A percentile compares a stretch with the other conserved stretches of the same genome.
Conservation (phyloP, 441 rosid species). For the Pelargonium hybrid region DNA sequence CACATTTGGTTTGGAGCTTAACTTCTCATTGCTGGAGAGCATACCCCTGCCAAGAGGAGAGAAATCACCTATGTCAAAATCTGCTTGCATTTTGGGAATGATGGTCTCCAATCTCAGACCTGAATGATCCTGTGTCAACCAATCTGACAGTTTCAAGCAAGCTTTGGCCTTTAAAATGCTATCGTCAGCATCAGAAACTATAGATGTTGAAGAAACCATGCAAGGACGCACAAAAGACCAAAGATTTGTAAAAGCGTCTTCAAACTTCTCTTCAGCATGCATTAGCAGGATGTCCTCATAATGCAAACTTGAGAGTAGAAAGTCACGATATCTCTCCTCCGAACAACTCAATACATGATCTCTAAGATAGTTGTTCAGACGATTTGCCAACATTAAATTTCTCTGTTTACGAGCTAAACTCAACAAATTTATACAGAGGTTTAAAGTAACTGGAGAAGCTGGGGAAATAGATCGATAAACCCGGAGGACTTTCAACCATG, state of each 20-base stretch:
- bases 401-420: constrained; percentile 82
- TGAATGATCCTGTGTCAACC: constrained; percentile 58
- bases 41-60: constrained; percentile 30
- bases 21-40: constrained; percentile 26
- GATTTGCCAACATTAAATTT: constrained; percentile 62
- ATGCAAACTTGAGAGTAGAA: constrained; percentile 52
- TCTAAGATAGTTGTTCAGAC: constrained; percentile 45
- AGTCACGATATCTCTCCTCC: constrained; percentile 39
- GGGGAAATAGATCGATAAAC: constrained; percentile 59
- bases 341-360: constrained; percentile 48
- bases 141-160: constrained; percentile 77
- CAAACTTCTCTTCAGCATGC: constrained; percentile 66
- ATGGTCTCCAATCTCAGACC: constrained; percentile 41
- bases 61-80: constrained; percentile 31
- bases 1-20: constrained; percentile 29
- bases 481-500: constrained; percentile 83
- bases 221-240: constrained; percentile 75
- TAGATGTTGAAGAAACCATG: constrained; percentile 44
- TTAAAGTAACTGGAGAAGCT: constrained; percentile 56
- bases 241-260: constrained; percentile 66
- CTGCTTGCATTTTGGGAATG: constrained; percentile 43
- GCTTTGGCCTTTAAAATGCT: constrained; percentile 80
- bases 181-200: constrained; percentile 42
- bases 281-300: constrained; percentile 62
- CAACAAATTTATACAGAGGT: constrained; percentile 68